phyloP scores from a whole-genome alignment of 2,329 filamentous ascomycete genomes.

The Zalaria obscura region DNA sequence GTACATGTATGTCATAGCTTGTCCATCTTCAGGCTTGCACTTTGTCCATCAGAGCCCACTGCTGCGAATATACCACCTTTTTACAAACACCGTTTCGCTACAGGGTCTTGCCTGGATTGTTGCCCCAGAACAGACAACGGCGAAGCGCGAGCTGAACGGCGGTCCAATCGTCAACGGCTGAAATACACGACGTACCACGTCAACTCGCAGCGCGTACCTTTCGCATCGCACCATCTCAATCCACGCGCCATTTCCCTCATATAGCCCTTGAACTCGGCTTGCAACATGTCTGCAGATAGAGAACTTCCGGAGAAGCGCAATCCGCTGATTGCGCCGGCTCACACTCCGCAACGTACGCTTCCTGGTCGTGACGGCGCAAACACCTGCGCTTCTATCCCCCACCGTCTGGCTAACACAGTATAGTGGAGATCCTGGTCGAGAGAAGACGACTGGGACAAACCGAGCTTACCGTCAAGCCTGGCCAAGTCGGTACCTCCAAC shows the following conservation, averaged over 20 bases:
- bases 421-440: constrained; percentile 49
- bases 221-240: constrained; percentile 1
- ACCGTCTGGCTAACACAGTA: background rate
- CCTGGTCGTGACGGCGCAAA: background rate
- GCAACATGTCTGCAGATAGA: constrained; percentile 10
- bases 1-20: too few relatives aligned
- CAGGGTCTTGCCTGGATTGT: too few relatives aligned
- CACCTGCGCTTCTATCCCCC: background rate
- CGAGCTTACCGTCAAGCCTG: constrained; percentile 70
- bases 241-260: background rate
- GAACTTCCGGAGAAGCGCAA: constrained; percentile 48
- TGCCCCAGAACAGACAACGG: too few relatives aligned
- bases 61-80: too few relatives aligned
- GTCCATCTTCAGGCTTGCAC: too few relatives aligned
- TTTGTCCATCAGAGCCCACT: too few relatives aligned
- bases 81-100: too few relatives aligned
- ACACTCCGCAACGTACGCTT: constrained; percentile 50
- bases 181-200: too few relatives aligned
- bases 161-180: too few relatives aligned
- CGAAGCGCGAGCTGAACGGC: too few relatives aligned
- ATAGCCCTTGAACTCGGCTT: background rate
- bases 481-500: constrained; percentile 54
- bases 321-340: constrained; percentile 47
- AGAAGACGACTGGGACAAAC: constrained; percentile 87
- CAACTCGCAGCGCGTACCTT: background rate